Evolutionary conservation across 257 asterid genomes (phyloP), one percentile per base, ranked within the genome.

Genomic region (Solanum bulbocastanum): DNA sequence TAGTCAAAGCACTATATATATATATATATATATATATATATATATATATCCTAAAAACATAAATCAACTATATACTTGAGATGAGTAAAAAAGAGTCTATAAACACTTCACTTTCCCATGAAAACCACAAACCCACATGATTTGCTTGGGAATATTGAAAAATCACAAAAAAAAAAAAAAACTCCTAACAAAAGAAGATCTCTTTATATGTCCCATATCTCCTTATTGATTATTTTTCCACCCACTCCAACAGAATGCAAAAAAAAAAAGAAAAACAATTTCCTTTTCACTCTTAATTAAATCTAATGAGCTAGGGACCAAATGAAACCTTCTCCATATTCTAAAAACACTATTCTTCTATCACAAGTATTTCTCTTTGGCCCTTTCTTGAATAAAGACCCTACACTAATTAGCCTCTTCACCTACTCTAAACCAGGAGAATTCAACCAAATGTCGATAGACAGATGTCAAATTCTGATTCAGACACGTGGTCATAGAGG

Each of bases 71-170:
- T 75, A 83, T 23, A 52, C 44, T 81, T 86, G 46, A 86, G 87
- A 74, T 46, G 66, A 87, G 79, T 60, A 60, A 89, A 68, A 68
- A 83, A 56, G 79, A 85, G 84, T 83, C 83, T 83, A 86, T 87
- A 87, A 27, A 84, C 73, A 81, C 89, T 86, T 87, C 87, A 88
- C 88, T 90, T 90, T 86, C 91, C 91, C 89, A 86, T 88, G 90
- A 88, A 69, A 90, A 71, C 88, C 87, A 88, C 89, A 81, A 56
- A 85, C 78, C 91, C 91, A 90, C 94, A 87, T 90, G 92, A 85
- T 90, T 91, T 96, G 93, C 92, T 93, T 92, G 88, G 92, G 91
- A 93, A 90, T 92, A 85, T 90, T 89, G 92, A 91, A 91, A 92
- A 89, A 91, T 92, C 90, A 86, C 91, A 88, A 86, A 76, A 36